Evolutionary conservation across 2,329 filamentous ascomycete species (phyloP).

Genomic region (Teratosphaeria zuluensis): DNA sequence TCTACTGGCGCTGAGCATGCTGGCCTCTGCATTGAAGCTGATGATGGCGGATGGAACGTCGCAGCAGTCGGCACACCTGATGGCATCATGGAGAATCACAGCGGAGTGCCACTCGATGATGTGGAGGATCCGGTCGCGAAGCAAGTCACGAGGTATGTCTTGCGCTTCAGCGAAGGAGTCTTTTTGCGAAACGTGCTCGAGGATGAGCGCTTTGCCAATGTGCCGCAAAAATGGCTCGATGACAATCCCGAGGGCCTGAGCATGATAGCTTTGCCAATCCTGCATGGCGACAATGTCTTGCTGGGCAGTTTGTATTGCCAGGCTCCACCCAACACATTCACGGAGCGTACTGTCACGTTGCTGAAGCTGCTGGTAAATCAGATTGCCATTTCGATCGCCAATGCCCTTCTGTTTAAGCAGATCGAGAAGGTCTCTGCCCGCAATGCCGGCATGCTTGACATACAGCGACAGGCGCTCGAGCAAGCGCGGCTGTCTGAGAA

Average conservation of each 20-base stretch:
- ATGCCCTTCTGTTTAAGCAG: conserved; percentile 55
- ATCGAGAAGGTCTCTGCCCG: conserved; percentile 69
- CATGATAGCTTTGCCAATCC: conserved; percentile 71
- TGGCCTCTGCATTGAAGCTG: conserved; percentile 64
- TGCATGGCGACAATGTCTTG: conserved; percentile 60
- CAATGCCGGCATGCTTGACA: conserved; percentile 66
- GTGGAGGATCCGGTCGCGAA: conserved; percentile 60
- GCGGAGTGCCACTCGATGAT: conserved; percentile 53
- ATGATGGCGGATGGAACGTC: conserved; percentile 57
- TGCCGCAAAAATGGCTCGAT: conserved; percentile 58
- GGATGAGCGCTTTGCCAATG: conserved; percentile 70
- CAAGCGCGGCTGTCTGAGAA: conserved; percentile 64
- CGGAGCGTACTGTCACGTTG: conserved; percentile 52
- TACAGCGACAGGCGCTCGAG: conserved; percentile 63
- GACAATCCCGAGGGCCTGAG: conserved; percentile 61
- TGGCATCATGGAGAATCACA: conserved; percentile 57
- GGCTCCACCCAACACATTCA: conserved; percentile 64
- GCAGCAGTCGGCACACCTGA: conserved; percentile 66
- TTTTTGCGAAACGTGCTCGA: conserved; percentile 64
- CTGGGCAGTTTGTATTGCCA: conserved; percentile 69
- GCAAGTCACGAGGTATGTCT: conserved; percentile 67
- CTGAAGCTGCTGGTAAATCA: conserved; percentile 64
- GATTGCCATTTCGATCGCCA: conserved; percentile 56
- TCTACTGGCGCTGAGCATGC: conserved; percentile 66
- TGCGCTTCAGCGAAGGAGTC: conserved; percentile 65